Percentiles rank a stretch among this genome's conserved stretches.
Evolutionary conservation across 176 grass and related monocot species (phyloP).

Genomic region (Saccharum spontaneum): DNA sequence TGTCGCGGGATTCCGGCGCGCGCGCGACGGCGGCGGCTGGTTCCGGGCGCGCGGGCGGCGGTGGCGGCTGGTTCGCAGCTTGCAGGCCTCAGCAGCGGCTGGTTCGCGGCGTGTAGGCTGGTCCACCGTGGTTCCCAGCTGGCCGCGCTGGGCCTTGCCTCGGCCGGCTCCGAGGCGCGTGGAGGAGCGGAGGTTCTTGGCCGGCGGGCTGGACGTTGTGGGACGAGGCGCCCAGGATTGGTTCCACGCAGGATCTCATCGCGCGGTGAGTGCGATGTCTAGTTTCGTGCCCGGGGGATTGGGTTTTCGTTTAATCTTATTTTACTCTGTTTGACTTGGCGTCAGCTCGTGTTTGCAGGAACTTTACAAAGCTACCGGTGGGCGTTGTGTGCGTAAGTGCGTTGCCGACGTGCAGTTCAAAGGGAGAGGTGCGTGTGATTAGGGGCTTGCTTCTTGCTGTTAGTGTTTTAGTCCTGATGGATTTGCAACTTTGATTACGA

Average conservation of each 20-base stretch:
- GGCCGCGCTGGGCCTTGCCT: too few species aligned
- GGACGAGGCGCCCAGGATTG: slow-evolving; percentile 57
- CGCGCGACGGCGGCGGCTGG: too few species aligned
- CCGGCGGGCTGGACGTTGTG: too few species aligned
- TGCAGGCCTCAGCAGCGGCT: too few species aligned
- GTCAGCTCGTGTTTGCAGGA: slow-evolving; percentile 40
- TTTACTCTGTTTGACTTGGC: background rate
- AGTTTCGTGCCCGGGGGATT: background rate
- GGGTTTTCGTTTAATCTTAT: background rate
- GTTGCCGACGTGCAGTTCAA: slow-evolving; percentile 72
- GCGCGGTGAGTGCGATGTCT: slow-evolving; percentile 40
- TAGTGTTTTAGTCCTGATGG: background rate
- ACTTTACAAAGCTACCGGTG: slow-evolving; percentile 73
- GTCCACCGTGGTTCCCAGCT: too few species aligned
- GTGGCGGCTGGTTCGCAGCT: too few species aligned
- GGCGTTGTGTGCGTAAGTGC: slow-evolving; percentile 53
- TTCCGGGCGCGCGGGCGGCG: too few species aligned
- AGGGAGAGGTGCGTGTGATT: slow-evolving; percentile 71
- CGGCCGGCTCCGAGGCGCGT: too few species aligned
- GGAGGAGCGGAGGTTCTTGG: too few species aligned
- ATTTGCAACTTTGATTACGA: background rate
- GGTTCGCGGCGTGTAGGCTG: too few species aligned
- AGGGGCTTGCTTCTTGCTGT: background rate
- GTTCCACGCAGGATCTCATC: slow-evolving; percentile 81
- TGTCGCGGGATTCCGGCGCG: too few species aligned